A percentile compares a stretch with the other conserved stretches of the same genome.
These are phyloP conservation scores for Hemileia vastatrix DNA, from an alignment of 1,284 basidiomycete species.

Conservation along the genomic window DNA sequence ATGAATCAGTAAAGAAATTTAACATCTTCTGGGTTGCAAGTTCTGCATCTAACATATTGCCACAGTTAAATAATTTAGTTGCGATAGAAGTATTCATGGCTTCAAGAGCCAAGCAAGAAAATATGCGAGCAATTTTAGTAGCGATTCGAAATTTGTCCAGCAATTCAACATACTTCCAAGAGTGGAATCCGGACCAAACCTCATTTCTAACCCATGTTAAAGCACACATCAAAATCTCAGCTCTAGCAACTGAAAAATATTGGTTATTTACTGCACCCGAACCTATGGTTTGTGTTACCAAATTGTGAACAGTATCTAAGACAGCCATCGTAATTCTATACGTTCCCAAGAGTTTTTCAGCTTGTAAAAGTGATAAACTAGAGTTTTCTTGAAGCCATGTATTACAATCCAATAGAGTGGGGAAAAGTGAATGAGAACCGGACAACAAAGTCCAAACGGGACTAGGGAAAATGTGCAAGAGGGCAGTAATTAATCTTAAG, in stretches of 20 bases:
- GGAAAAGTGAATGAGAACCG: conserved; percentile 17
- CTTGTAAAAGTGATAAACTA: conserved; percentile 5
- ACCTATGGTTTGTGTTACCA: conserved; percentile 10
- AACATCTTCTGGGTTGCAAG: conserved; percentile 4
- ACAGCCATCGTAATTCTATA: conserved; percentile 21
- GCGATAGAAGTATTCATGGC: conserved; percentile 8
- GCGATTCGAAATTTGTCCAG: conserved; percentile 18
- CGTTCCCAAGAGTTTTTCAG: conserved; percentile 14
- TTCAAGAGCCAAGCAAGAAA: conserved; percentile 14
- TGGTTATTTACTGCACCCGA: conserved; percentile 17
- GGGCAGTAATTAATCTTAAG: conserved; percentile 15
- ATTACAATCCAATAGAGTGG: conserved; percentile 6
- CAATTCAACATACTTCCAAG: conserved; percentile 22
- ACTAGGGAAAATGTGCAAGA: conserved; percentile 18
- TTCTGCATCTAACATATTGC: no score
- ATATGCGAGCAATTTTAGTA: conserved; percentile 12
- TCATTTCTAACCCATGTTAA: conserved; percentile 21
- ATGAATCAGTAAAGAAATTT: conserved; percentile 6
- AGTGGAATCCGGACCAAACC: conserved; percentile 23
- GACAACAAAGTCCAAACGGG: conserved; percentile 19
- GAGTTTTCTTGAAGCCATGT: conserved; percentile 4
- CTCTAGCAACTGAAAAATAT: conserved; percentile 16
- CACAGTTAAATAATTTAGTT: no score
- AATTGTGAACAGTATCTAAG: conserved; percentile 16
- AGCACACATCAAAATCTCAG: conserved; percentile 14